Evolutionary conservation across 164 flowering plant genomes (phyloP).

Genomic region (Cinnamomum micranthum): DNA sequence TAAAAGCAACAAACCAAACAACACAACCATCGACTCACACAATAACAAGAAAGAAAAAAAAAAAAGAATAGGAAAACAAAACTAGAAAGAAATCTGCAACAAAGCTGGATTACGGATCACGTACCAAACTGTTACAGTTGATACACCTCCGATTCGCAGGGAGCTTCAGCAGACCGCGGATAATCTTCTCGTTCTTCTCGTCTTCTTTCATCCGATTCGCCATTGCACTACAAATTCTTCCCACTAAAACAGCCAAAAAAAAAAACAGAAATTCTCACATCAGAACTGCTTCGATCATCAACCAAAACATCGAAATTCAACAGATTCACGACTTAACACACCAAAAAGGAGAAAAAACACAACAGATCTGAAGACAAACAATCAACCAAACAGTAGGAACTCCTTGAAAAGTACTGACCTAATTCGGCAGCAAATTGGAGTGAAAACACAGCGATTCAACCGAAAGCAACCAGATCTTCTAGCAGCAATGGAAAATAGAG

Average conservation of each 20-base stretch:
- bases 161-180: slow-evolving; percentile 76
- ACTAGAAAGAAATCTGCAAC: background rate
- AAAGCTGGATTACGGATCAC: background rate
- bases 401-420: background rate
- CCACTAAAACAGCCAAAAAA: background rate
- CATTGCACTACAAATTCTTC: slow-evolving; percentile 33
- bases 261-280: background rate
- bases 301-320: background rate
- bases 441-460: slow-evolving; percentile 1
- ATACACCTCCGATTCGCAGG: slow-evolving; percentile 78
- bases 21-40: background rate
- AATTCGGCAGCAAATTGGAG: slow-evolving; percentile 1
- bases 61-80: too few species aligned
- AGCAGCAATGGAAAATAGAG: background rate
- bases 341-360: background rate
- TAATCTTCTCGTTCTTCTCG: slow-evolving; percentile 82
- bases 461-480: background rate
- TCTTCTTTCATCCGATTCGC: slow-evolving; percentile 84
- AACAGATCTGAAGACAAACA: background rate
- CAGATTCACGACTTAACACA: background rate
- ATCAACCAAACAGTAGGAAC: background rate
- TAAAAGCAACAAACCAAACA: background rate
- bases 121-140: slow-evolving; percentile 87
- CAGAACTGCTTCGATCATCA: background rate
- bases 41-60: too few species aligned